Base-by-base conservation (phyloP, 441 rosid genomes). In the Rhodomyrtus psidioides region DNA sequence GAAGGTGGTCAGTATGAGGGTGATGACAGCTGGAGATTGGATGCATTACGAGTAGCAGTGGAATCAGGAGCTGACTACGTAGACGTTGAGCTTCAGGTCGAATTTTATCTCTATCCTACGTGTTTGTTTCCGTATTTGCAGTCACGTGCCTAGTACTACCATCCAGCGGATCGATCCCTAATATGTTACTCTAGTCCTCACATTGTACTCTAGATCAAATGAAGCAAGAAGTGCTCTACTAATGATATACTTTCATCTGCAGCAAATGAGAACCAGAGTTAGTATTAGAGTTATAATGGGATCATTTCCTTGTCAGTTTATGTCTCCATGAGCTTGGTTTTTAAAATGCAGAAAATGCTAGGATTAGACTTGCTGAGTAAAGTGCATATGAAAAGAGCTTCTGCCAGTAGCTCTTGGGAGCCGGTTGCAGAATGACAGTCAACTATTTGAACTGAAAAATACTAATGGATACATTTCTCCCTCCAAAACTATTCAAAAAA, bases 1-100 rank as follows among this genome's bases (percentile, higher is more conserved):
- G 96, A 94, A 88, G 96, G 96, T 30, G 94, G 96, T 27, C 87
- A 88, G 83, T 92, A 92, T 81, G 94, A 87, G 62, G 95, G 94
- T 49, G 91, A 92, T 81, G 94, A 94, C 76, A 89, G 85, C 83
- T 88, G 65, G 87, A 86, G 96, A 53, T 89, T 56, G 56, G 93
- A 91, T n/a, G 92, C 91, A 46, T 86, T 94, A 12, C 90, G 87
- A 70, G 74, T 92, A 17, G 96, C 94, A 28, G 51, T 91, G 89
- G 94, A 92, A 86, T 79, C 92, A 83, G 96, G 94, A 86, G 91
- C 96, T 24, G 88, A 90, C 86, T 94, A 90, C 60, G 51, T 94
- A 62, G 96, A 94, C 83, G 90, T 93, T n/a, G 95, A 93, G 89
- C 91, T 92, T 51, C 87, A 92, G 94, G 94, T 91, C 28, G 5